Percentiles rank a stretch among this genome's conserved stretches.
These are phyloP conservation scores for Magnusiomyces fungicola DNA, from an alignment of 1,139 yeast species.

Conservation along the genomic window DNA sequence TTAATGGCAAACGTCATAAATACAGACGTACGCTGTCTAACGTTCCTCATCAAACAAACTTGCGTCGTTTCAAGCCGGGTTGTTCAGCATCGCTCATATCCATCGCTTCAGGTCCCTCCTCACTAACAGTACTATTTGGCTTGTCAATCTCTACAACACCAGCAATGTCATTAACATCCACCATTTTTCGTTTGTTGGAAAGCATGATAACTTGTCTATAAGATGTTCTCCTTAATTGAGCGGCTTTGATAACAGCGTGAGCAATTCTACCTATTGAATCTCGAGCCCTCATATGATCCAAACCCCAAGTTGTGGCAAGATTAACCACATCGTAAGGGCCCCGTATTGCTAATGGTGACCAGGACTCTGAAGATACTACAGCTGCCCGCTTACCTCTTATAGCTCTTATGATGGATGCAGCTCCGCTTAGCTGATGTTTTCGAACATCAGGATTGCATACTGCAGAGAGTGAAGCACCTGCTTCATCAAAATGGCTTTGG, in stretches of 20 bases:
- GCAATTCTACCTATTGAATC: constrained; percentile 55
- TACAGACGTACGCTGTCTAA: too few relatives aligned
- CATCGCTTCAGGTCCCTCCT: background rate
- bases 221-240: constrained; percentile 61
- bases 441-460: constrained; percentile 35
- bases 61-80: background rate
- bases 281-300: constrained; percentile 54
- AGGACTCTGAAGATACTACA: constrained; percentile 71
- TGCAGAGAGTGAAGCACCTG: constrained; percentile 13
- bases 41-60: constrained; percentile 4
- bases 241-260: constrained; percentile 57
- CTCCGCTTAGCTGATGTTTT: constrained; percentile 59
- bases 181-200: constrained; percentile 8
- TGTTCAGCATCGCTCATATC: background rate
- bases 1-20: too few relatives aligned
- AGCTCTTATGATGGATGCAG: constrained; percentile 72
- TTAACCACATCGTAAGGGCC: constrained; percentile 62
- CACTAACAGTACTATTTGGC: background rate
- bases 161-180: background rate
- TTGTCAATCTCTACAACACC: background rate
- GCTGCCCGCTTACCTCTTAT: constrained; percentile 67
- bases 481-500: constrained; percentile 17
- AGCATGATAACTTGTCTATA: constrained; percentile 33
- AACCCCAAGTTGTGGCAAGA: constrained; percentile 61
- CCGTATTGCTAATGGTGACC: constrained; percentile 50